Conservation (phyloP, 2,329 filamentous ascomycete species). For the Tympanopsis confertula region DNA sequence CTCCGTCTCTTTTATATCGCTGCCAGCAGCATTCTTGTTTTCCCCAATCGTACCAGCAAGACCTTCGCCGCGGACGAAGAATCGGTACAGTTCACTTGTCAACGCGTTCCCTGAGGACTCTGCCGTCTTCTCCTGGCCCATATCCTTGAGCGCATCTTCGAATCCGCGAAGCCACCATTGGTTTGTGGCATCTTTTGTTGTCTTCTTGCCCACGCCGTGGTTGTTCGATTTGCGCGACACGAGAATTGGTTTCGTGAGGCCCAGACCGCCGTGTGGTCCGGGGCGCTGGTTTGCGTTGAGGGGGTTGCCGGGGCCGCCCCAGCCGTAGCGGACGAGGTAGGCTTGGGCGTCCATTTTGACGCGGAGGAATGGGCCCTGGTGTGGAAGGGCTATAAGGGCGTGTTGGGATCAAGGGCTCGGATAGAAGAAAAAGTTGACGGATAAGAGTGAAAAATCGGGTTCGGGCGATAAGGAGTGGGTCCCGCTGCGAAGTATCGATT, state of each 20-base stretch:
- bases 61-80: neutral
- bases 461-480: no score
- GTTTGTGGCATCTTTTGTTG: neutral
- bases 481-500: no score
- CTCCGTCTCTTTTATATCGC: neutral
- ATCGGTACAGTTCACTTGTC: constrained; percentile 1
- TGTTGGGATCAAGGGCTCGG: no score
- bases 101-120: neutral
- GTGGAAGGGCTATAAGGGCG: no score
- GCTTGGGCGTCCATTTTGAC: constrained; percentile 1
- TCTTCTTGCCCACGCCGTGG: constrained; percentile 1
- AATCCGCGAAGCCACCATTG: constrained; percentile 1
- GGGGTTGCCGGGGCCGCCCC: neutral
- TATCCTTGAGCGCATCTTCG: constrained; percentile 1
- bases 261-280: neutral
- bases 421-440: no score
- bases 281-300: neutral
- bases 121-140: neutral
- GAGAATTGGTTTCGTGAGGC: neutral
- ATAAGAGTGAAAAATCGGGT: no score
- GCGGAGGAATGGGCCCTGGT: no score
- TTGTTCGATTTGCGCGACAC: neutral
- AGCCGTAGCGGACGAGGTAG: constrained; percentile 1
- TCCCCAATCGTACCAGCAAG: neutral
- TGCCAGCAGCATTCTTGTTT: neutral